Evolutionary conservation across 768 basidiomycete species (phyloP).

Genomic region (Megacollybia marginata): DNA sequence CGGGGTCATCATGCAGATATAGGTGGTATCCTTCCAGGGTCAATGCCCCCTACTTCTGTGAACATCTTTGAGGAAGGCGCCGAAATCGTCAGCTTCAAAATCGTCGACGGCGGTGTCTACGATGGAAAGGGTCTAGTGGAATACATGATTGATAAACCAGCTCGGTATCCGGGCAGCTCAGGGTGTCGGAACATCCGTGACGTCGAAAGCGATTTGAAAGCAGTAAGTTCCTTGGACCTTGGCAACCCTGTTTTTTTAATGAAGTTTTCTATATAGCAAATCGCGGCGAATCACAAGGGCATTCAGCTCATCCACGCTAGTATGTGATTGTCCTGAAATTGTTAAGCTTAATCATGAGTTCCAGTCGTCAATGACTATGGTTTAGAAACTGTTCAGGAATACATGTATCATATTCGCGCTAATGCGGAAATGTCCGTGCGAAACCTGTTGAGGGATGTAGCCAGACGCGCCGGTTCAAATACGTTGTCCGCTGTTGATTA

Average conservation of each 20-base stretch:
- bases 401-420: conserved; percentile 84
- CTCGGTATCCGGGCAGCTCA: conserved; percentile 75
- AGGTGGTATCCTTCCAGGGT: conserved; percentile 86
- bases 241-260: conserved; percentile 2
- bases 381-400: conserved; percentile 81
- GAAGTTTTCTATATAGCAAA: conserved; percentile 53
- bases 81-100: conserved; percentile 84
- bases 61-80: conserved; percentile 94
- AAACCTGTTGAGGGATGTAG: conserved; percentile 70
- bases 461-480: conserved; percentile 56
- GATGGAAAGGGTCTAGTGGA: conserved; percentile 68
- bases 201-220: conserved; percentile 89
- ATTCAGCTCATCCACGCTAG: conserved; percentile 77
- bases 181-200: conserved; percentile 84
- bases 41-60: conserved; percentile 91
- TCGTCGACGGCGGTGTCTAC: conserved; percentile 78
- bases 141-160: conserved; percentile 78
- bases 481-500: conserved; percentile 71
- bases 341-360: neutral
- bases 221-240: conserved; percentile 39
- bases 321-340: conserved; percentile 25
- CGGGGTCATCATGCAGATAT: conserved; percentile 94
- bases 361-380: conserved; percentile 83
- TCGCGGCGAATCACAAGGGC: conserved; percentile 91
- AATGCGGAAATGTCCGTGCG: conserved; percentile 89